These are phyloP conservation scores for Euptelea pleiosperma DNA, from an alignment of 164 flowering plant genomes.

Conservation along the genomic window DNA sequence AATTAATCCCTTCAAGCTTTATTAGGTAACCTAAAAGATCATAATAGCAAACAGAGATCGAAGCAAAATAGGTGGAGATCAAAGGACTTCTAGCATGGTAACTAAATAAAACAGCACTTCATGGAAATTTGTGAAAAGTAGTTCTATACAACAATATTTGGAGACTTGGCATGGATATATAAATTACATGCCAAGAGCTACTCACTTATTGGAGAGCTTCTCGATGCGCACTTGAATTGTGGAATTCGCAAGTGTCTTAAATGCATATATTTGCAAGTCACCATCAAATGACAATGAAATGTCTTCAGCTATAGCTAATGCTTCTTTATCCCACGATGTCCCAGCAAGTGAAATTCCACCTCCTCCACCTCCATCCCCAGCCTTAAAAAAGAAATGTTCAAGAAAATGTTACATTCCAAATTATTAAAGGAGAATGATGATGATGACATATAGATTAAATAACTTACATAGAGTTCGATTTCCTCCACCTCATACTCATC, in stretches of 20 bases:
- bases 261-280: conserved; percentile 67
- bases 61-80: no score
- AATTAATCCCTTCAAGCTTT: no score
- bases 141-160: no score
- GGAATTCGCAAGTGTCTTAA: conserved; percentile 56
- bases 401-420: neutral
- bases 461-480: conserved; percentile 51
- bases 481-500: conserved; percentile 47
- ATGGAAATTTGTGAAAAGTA: no score
- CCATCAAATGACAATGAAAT: conserved; percentile 61
- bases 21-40: no score
- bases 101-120: no score
- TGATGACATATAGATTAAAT: neutral
- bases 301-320: conserved; percentile 61
- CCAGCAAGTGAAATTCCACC: conserved; percentile 85
- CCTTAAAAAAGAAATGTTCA: conserved; percentile 31
- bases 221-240: conserved; percentile 79
- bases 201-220: conserved; percentile 82
- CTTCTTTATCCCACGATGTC: conserved; percentile 79
- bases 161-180: no score
- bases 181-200: no score
- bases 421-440: neutral
- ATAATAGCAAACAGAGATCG: no score
- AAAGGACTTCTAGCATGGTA: no score
- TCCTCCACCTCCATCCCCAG: conserved; percentile 87